Conservation (phyloP, 495 filamentous ascomycete genomes). For the Xylaria bambusicola region DNA sequence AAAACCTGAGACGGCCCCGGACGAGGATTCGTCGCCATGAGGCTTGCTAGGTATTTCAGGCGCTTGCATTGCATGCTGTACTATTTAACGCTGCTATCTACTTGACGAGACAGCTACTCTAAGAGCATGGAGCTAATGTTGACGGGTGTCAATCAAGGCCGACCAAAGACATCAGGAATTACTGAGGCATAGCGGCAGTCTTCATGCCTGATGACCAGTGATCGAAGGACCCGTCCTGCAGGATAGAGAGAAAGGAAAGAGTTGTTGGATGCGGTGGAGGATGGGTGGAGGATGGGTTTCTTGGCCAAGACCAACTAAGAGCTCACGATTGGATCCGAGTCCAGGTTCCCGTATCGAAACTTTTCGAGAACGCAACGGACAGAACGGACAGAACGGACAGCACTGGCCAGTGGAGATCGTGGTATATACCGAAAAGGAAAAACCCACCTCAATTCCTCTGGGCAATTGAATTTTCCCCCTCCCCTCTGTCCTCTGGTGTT, state of each 20-base stretch:
- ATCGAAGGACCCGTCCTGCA: conserved; percentile 27
- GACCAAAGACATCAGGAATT: too few species aligned
- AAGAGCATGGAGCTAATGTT: conserved; percentile 15
- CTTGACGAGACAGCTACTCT: too few species aligned
- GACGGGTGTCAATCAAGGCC: conserved; percentile 27
- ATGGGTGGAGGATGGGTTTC: conserved; percentile 29
- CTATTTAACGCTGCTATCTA: conserved; percentile 24
- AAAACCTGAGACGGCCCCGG: conserved; percentile 4
- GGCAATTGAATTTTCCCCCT: too few species aligned
- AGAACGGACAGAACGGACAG: background rate
- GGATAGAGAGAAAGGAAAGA: conserved; percentile 26
- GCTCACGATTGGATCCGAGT: conserved; percentile 16
- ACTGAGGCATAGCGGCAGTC: too few species aligned
- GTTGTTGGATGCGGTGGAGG: conserved; percentile 24
- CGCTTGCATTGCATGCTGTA: too few species aligned
- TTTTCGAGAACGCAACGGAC: conserved; percentile 7
- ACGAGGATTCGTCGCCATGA: conserved; percentile 11
- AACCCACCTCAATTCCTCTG: too few species aligned
- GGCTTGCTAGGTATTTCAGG: conserved; percentile 23
- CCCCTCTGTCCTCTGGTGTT: too few species aligned
- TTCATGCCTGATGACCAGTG: conserved; percentile 40
- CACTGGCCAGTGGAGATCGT: conserved; percentile 17
- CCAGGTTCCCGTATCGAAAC: conserved; percentile 5
- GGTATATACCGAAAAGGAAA: background rate
- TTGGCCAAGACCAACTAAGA: conserved; percentile 27